A percentile compares a stretch with the other conserved stretches of the same genome.
Evolutionary conservation across 345 rosid genomes (phyloP).

Genomic region (Kernera saxatilis): DNA sequence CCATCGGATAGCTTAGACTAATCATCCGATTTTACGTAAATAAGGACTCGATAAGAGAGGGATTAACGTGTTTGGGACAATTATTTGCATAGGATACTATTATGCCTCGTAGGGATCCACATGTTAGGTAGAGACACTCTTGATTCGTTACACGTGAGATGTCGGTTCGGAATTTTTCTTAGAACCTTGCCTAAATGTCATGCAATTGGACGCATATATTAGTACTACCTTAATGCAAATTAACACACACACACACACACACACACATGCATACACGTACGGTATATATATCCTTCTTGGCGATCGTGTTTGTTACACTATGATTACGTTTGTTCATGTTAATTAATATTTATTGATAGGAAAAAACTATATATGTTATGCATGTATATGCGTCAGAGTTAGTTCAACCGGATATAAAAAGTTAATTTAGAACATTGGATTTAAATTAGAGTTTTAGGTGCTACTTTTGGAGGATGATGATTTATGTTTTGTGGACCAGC

Average conservation of each 20-base stretch:
- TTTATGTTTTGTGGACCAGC: background rate
- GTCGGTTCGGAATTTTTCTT: constrained; percentile 28
- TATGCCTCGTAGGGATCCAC: constrained; percentile 27
- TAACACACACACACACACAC: background rate
- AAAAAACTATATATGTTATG: too few species aligned
- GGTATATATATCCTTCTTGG: background rate
- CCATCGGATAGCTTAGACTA: background rate
- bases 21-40: background rate
- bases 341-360: too few species aligned
- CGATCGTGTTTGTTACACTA: background rate
- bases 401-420: background rate
- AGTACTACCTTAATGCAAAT: background rate
- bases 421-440: background rate
- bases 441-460: background rate
- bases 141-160: constrained; percentile 28
- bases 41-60: background rate
- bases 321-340: background rate
- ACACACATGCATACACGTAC: too few species aligned
- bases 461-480: background rate
- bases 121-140: constrained; percentile 24
- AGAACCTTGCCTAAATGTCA: constrained; percentile 1
- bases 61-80: background rate
- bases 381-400: background rate
- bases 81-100: constrained; percentile 9
- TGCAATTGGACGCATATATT: background rate